These are phyloP conservation scores for Pyricularia pennisetigena DNA, from an alignment of 2,329 filamentous ascomycete species.

Conservation along the genomic window DNA sequence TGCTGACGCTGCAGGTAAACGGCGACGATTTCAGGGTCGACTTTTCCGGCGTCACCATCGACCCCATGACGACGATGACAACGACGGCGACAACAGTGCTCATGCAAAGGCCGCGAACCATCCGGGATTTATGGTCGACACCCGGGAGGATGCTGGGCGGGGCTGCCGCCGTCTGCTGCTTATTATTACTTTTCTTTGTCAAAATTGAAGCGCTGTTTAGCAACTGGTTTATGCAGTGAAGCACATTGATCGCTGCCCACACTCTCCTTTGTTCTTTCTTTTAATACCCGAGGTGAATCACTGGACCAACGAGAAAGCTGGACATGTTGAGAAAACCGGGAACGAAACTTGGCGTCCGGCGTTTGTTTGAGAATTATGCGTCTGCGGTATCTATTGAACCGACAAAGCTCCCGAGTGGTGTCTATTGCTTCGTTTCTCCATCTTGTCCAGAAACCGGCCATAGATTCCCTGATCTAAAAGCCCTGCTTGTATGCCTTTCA, in stretches of 20 bases:
- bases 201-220: neutral
- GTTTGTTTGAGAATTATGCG: neutral
- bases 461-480: neutral
- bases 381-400: neutral
- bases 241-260: neutral
- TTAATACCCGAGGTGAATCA: neutral
- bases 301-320: neutral
- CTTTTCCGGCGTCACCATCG: constrained; percentile 4
- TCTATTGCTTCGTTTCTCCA: neutral
- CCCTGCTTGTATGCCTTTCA: neutral
- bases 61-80: neutral
- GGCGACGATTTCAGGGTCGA: constrained; percentile 3
- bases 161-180: neutral
- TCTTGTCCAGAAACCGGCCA: neutral
- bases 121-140: neutral
- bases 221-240: neutral
- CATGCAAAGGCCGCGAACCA: neutral
- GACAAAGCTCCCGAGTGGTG: neutral
- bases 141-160: neutral
- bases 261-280: neutral
- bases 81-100: neutral
- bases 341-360: neutral
- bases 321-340: neutral
- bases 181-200: neutral
- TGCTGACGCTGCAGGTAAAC: neutral